Base-by-base conservation (phyloP, 176 grass and related monocot species). In the Pharus latifolius region DNA sequence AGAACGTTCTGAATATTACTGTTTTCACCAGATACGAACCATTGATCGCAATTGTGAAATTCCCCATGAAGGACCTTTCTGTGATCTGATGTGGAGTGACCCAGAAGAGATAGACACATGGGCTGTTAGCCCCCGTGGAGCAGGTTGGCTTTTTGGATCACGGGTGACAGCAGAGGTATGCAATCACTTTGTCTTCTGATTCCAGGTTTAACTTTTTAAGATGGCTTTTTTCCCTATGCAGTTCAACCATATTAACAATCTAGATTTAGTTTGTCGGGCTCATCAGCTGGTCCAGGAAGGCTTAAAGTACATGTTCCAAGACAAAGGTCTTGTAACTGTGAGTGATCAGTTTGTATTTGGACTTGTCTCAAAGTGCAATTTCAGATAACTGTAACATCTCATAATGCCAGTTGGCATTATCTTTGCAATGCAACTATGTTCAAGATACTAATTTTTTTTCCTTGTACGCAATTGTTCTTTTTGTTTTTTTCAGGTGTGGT, bases 321-420 rank as follows among this genome's bases (percentile, higher is more conserved):
- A 98, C 84, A 98, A 98, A 78, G 94, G 94, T 46, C 94, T 98
- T 67, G 94, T 98, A 43, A 98, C 94, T 67, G 94, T 98, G 54
- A 91, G 94, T 92, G n/a, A 70, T 56, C 18, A 69, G 4, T 63
- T 63, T 46, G 25, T 49, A 22, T 55, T 23, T 43, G 16, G 6
- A 43, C 43, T 49, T 30, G 10, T 40, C 38, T n/a, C n/a, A n/a
- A n/a, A n/a, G n/a, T n/a, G n/a, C n/a, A n/a, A 13, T 3, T 71
- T 16, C 26, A 55, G 55, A 80, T 72, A 34, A 62, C 28, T 0
- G 23, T 74, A 46, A 23, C 37, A 70, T 65, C 14, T 26, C 25
- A 40, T 9, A 30, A 8, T 62, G 14, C 15, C 16, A 44, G 43
- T 18, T 52, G 45, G 4, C 26, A 25, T 70, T 60, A 14, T 42